Conservation (phyloP, 441 rosid genomes). For the Manihot esculenta region DNA sequence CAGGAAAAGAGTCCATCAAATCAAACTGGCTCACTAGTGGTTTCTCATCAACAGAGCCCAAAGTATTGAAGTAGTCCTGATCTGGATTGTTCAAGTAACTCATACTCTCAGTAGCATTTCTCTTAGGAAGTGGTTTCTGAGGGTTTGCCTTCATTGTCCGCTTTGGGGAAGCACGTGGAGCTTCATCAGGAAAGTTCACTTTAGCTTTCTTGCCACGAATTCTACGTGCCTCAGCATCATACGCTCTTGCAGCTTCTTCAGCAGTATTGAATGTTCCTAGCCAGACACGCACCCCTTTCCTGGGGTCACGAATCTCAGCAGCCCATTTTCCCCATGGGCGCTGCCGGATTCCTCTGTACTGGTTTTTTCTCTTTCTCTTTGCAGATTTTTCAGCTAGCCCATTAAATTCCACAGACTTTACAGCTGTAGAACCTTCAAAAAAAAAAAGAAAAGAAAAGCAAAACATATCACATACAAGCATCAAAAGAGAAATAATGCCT, state of each 20-base stretch:
- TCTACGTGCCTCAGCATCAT: slow-evolving; percentile 80
- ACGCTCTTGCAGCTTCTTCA: slow-evolving; percentile 98
- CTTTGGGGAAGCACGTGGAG: slow-evolving; percentile 38
- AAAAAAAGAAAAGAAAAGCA: background rate
- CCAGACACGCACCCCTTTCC: slow-evolving; percentile 95
- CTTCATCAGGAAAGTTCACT: slow-evolving; percentile 84
- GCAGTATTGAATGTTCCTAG: slow-evolving; percentile 96
- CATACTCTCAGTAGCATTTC: slow-evolving; percentile 38
- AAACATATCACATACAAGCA: background rate
- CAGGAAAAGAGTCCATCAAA: slow-evolving; percentile 30
- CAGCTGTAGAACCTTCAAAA: slow-evolving; percentile 37
- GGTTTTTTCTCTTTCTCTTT: slow-evolving; percentile 93
- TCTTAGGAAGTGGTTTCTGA: slow-evolving; percentile 40
- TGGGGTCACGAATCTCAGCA: slow-evolving; percentile 97
- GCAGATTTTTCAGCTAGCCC: slow-evolving; percentile 64
- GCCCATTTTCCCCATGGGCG: slow-evolving; percentile 99
- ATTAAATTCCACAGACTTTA: slow-evolving; percentile 42
- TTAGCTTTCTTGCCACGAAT: slow-evolving; percentile 92
- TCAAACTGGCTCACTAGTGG: slow-evolving; percentile 54
- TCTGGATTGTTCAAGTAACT: slow-evolving; percentile 39
- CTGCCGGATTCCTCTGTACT: slow-evolving; percentile 88
- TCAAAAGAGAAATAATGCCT: background rate
- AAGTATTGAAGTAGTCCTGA: slow-evolving; percentile 42
- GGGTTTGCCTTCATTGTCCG: slow-evolving; percentile 38
- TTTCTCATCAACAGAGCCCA: slow-evolving; percentile 67